Percentiles rank a stretch among this genome's conserved stretches.
phyloP scores from a whole-genome alignment of 495 filamentous ascomycete genomes.

The Trichoderma parareesei region DNA sequence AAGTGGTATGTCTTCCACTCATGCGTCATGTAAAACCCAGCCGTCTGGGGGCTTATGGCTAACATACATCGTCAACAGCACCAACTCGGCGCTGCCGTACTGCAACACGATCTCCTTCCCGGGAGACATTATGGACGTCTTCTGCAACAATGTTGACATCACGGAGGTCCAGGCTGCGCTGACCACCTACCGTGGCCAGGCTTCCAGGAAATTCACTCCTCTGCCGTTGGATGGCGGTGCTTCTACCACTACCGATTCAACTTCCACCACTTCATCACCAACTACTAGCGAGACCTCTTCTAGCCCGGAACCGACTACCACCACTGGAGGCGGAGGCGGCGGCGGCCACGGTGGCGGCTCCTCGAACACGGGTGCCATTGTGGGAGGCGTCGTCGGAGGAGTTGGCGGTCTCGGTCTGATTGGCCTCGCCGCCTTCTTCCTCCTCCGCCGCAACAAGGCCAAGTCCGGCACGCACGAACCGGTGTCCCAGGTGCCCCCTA shows the following conservation, averaged over 20 bases:
- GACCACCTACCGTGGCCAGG: constrained; percentile 30
- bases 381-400: constrained; percentile 42
- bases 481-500: neutral
- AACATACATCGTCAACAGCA: constrained; percentile 20
- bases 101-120: constrained; percentile 33
- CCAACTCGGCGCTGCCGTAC: constrained; percentile 18
- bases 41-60: neutral
- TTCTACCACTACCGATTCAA: neutral
- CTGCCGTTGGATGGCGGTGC: constrained; percentile 15
- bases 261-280: neutral
- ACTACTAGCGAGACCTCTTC: constrained; percentile 11
- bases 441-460: constrained; percentile 28
- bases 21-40: neutral
- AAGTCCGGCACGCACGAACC: constrained; percentile 10
- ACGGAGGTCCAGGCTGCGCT: constrained; percentile 24
- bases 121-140: constrained; percentile 30
- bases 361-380: constrained; percentile 26
- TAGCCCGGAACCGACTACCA: neutral
- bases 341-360: constrained; percentile 16
- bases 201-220: constrained; percentile 22
- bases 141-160: constrained; percentile 24
- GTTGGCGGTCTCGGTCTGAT: constrained; percentile 35
- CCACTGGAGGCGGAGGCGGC: neutral
- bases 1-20: constrained; percentile 29
- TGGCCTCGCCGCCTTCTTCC: constrained; percentile 29